A percentile compares a stretch with the other conserved stretches of the same genome.
Evolutionary conservation across 2,329 filamentous ascomycete species (phyloP).

Genomic region (Hymenoscyphus linearis): DNA sequence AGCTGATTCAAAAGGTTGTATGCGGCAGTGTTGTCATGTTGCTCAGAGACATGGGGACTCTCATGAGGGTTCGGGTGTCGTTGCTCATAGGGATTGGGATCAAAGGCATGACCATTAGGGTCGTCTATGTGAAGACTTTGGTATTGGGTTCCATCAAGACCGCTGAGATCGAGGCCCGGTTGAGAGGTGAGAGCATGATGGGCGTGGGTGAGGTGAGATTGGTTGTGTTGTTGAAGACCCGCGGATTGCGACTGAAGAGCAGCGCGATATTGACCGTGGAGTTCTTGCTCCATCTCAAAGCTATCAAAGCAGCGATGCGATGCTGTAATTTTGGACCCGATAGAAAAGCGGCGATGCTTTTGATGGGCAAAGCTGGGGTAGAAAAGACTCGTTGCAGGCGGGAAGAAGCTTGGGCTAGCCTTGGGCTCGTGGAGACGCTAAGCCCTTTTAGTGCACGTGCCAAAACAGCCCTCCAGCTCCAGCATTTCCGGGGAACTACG

Average conservation of each 20-base stretch:
- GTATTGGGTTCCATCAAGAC: constrained; percentile 36
- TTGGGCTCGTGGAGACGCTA: too few relatives aligned
- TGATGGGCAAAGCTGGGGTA: neutral
- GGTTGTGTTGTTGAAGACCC: constrained; percentile 27
- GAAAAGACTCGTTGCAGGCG: neutral
- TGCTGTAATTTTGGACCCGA: neutral
- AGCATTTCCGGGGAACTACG: too few relatives aligned
- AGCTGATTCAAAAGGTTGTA: constrained; percentile 42
- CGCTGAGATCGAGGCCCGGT: constrained; percentile 35
- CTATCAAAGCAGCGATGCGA: neutral
- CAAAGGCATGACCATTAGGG: constrained; percentile 29
- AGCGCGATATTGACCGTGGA: neutral
- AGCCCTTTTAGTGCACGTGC: too few relatives aligned
- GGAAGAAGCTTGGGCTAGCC: neutral
- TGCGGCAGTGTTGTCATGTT: constrained; percentile 36
- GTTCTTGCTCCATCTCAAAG: neutral
- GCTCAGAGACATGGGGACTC: constrained; percentile 26
- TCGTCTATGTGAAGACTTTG: constrained; percentile 34
- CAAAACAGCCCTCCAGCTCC: too few relatives aligned
- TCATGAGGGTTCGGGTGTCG: constrained; percentile 31
- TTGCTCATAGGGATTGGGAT: constrained; percentile 13
- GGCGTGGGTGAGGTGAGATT: constrained; percentile 24
- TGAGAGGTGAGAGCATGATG: constrained; percentile 34
- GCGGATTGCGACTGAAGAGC: constrained; percentile 30
- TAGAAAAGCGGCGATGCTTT: neutral